Conservation (phyloP, 176 grass and related monocot species). For the Oryza glumipatula region DNA sequence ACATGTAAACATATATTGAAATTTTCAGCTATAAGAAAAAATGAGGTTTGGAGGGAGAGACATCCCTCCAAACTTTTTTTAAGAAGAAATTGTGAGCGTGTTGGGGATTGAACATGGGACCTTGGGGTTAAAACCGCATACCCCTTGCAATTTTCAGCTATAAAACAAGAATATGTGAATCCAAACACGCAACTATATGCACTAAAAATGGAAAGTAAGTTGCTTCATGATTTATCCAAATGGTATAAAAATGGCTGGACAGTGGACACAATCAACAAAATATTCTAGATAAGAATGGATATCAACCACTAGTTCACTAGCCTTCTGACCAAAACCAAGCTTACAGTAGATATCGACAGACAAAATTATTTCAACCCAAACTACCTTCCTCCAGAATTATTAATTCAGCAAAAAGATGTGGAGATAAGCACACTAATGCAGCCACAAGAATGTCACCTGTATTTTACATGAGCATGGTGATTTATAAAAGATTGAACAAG, state of each 20-base stretch:
- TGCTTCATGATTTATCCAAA: neutral
- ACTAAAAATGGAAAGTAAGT: neutral
- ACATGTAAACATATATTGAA: neutral
- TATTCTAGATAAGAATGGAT: no score
- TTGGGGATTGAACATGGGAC: no score
- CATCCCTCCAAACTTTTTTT: no score
- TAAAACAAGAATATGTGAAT: neutral
- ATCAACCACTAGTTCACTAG: no score
- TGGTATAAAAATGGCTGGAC: neutral
- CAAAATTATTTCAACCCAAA: neutral
- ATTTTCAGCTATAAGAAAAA: neutral
- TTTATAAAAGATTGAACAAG: constrained; percentile 1
- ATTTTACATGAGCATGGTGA: neutral
- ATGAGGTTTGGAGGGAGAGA: no score
- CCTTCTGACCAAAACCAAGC: neutral
- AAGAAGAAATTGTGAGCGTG: no score
- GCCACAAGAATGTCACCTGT: neutral
- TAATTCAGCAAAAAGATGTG: neutral
- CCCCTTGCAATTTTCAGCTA: neutral
- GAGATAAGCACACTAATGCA: neutral
- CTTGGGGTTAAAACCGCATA: no score
- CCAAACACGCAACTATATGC: neutral
- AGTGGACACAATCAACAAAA: neutral
- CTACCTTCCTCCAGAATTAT: neutral
- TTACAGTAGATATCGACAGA: neutral